These are phyloP conservation scores for Aspergillus ustus DNA, from an alignment of 2,329 filamentous ascomycete species.

Conservation along the genomic window DNA sequence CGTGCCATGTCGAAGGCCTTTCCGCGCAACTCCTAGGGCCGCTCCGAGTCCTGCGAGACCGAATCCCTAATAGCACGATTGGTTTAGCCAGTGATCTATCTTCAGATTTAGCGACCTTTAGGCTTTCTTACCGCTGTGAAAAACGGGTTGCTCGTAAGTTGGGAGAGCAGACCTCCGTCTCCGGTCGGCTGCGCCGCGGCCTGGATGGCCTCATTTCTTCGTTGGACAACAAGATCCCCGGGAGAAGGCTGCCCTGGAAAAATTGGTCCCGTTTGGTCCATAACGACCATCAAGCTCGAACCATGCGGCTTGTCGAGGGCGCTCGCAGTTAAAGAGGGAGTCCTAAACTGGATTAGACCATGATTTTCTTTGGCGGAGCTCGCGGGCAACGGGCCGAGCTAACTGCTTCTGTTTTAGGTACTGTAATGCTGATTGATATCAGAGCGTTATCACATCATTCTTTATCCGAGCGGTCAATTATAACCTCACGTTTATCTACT, in stretches of 20 bases:
- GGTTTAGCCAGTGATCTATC: not conserved
- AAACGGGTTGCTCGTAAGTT: slow-evolving; percentile 54
- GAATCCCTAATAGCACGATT: slow-evolving; percentile 63
- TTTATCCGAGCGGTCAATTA: too few species aligned
- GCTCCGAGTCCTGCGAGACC: slow-evolving; percentile 89
- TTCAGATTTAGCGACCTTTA: not conserved
- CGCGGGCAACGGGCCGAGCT: slow-evolving; percentile 32
- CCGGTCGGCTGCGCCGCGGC: slow-evolving; percentile 33
- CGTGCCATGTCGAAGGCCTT: slow-evolving; percentile 73
- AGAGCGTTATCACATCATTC: too few species aligned
- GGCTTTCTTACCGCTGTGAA: slow-evolving; percentile 51
- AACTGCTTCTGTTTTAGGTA: not conserved
- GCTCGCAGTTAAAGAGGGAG: not conserved
- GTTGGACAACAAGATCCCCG: slow-evolving; percentile 42
- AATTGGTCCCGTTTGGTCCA: slow-evolving; percentile 44
- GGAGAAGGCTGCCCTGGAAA: slow-evolving; percentile 35
- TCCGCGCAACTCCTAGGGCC: slow-evolving; percentile 77
- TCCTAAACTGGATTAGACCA: slow-evolving; percentile 1
- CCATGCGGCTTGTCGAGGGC: slow-evolving; percentile 2
- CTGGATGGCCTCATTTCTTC: slow-evolving; percentile 37
- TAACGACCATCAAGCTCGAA: slow-evolving; percentile 30
- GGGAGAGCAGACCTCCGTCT: slow-evolving; percentile 49
- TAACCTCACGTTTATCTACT: too few species aligned
- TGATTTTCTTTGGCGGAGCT: slow-evolving; percentile 32
- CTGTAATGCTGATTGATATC: too few species aligned